Conservation (phyloP, 345 rosid genomes). For the Kernera saxatilis region DNA sequence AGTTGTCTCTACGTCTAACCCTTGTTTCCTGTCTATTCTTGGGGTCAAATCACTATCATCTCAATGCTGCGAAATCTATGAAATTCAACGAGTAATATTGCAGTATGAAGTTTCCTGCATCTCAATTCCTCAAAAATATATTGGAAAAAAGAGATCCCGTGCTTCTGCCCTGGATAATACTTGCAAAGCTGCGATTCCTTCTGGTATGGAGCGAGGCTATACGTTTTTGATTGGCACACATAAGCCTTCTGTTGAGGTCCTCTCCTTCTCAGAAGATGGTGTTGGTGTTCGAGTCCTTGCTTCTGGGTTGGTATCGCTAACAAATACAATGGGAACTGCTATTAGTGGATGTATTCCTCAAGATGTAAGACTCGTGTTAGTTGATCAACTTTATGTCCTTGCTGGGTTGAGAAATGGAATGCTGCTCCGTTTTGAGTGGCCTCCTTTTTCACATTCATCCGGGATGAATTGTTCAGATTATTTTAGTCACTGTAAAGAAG, state of each 20-base stretch:
- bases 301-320: constrained; percentile 61
- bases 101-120: constrained; percentile 88
- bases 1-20: constrained; percentile 87
- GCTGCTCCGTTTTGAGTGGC: constrained; percentile 97
- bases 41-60: constrained; percentile 59
- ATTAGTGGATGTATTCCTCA: constrained; percentile 88
- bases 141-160: constrained; percentile 38
- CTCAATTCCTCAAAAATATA: constrained; percentile 59
- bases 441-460: constrained; percentile 37
- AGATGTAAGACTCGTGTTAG: constrained; percentile 91
- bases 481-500: constrained; percentile 31
- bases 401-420: constrained; percentile 96
- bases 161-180: constrained; percentile 29
- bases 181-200: constrained; percentile 41
- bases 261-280: constrained; percentile 55
- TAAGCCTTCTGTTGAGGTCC: constrained; percentile 90
- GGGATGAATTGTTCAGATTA: constrained; percentile 30
- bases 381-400: constrained; percentile 75
- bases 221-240: constrained; percentile 91
- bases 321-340: constrained; percentile 62
- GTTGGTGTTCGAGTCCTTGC: constrained; percentile 75
- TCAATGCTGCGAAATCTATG: constrained; percentile 62
- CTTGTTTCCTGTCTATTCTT: constrained; percentile 72
- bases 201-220: constrained; percentile 54
- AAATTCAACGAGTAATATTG: constrained; percentile 68